Conservation (phyloP, 148 eudicot genomes). For the Gaultheria prostrata region DNA sequence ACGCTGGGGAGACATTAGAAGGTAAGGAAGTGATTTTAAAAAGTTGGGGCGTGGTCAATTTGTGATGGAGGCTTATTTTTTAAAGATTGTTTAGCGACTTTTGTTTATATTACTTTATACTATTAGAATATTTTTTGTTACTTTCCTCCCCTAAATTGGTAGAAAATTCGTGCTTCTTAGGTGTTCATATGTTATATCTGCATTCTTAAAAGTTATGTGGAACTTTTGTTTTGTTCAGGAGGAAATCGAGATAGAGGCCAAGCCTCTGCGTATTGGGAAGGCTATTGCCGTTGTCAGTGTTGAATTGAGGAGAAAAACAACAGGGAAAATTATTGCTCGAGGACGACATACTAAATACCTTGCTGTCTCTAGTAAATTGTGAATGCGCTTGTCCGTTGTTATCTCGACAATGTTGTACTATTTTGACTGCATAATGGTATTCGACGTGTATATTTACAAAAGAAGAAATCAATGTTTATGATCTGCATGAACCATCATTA, state of each 20-base stretch:
- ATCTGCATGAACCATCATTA: background rate
- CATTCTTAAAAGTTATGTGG: background rate
- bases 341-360: slow-evolving; percentile 96
- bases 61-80: background rate
- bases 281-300: slow-evolving; percentile 78
- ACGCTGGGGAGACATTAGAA: background rate
- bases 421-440: background rate
- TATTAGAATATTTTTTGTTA: background rate
- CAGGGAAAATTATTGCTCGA: slow-evolving; percentile 77
- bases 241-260: slow-evolving; percentile 84
- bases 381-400: background rate
- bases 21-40: background rate
- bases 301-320: slow-evolving; percentile 70
- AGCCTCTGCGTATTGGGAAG: slow-evolving; percentile 76
- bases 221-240: slow-evolving; percentile 45
- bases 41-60: background rate
- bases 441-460: background rate
- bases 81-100: background rate
- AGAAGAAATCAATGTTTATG: background rate
- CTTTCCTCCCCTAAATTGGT: background rate
- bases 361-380: slow-evolving; percentile 60
- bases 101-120: background rate
- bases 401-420: background rate
- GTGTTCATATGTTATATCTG: background rate
- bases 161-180: background rate